These are phyloP conservation scores for Ophidiomyces ophidiicola DNA, from an alignment of 2,329 filamentous ascomycete genomes.

Conservation along the genomic window DNA sequence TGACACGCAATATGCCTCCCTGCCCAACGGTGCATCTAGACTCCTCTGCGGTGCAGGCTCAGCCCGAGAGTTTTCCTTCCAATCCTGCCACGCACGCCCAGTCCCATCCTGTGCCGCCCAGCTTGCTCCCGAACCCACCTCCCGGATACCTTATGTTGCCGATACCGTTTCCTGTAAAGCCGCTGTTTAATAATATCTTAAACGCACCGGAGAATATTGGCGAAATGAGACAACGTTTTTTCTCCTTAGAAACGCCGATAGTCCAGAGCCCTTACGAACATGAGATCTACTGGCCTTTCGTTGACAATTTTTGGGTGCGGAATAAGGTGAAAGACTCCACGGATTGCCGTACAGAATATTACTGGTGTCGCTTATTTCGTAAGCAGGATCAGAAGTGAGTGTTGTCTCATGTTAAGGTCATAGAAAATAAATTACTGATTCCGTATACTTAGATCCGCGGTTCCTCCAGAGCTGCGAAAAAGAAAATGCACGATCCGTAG, in stretches of 20 bases:
- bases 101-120: not conserved
- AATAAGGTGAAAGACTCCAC: slow-evolving; percentile 9
- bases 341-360: slow-evolving; percentile 10
- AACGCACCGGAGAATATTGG: slow-evolving; percentile 9
- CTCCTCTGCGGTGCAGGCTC: not conserved
- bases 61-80: not conserved
- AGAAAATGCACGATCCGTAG: slow-evolving; percentile 8
- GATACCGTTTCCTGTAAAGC: slow-evolving; percentile 6
- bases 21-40: not conserved
- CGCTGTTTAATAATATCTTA: slow-evolving; percentile 8
- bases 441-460: not conserved
- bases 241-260: slow-evolving; percentile 6
- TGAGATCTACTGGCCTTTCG: slow-evolving; percentile 10
- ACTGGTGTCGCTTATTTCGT: slow-evolving; percentile 10
- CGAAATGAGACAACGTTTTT: slow-evolving; percentile 9
- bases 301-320: slow-evolving; percentile 11
- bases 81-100: not conserved
- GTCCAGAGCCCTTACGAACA: slow-evolving; percentile 7
- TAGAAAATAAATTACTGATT: not conserved
- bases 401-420: not conserved
- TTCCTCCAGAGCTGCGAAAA: slow-evolving; percentile 7
- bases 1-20: not conserved
- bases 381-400: slow-evolving; percentile 9
- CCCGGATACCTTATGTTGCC: slow-evolving; percentile 9
- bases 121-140: not conserved